phyloP scores from a whole-genome alignment of 1,139 yeast species.

The Lizanozyma gosingica region DNA sequence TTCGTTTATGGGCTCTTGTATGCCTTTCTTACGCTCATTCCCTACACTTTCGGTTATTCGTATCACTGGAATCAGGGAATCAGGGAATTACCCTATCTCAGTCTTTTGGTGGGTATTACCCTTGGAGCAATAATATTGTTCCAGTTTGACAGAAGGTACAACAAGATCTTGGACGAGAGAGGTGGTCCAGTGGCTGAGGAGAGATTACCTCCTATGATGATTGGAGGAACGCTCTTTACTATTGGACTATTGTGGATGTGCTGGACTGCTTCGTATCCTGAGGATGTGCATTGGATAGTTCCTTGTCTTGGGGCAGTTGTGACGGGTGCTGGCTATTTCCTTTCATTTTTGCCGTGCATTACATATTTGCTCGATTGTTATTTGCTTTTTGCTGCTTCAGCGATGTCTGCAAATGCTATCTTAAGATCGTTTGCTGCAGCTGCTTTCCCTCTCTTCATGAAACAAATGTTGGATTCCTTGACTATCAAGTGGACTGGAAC shows the following conservation, averaged over 20 bases:
- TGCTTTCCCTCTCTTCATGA: conserved; percentile 33
- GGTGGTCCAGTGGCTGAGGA: conserved; percentile 71
- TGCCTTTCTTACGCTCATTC: conserved; percentile 70
- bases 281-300: conserved; percentile 69
- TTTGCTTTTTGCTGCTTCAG: conserved; percentile 13
- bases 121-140: conserved; percentile 41
- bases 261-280: conserved; percentile 72
- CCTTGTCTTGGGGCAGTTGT: conserved; percentile 60
- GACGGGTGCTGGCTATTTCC: conserved; percentile 9
- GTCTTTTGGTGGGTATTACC: conserved; percentile 52
- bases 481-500: conserved; percentile 32
- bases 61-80: conserved; percentile 49
- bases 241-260: conserved; percentile 77
- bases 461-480: conserved; percentile 31
- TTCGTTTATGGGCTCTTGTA: conserved; percentile 80
- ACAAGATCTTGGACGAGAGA: conserved; percentile 17
- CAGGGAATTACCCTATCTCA: conserved; percentile 54
- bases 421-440: conserved; percentile 36
- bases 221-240: conserved; percentile 62
- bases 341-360: conserved; percentile 10
- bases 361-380: conserved; percentile 12
- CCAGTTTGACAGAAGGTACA: conserved; percentile 5
- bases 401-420: conserved; percentile 34
- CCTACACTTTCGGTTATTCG: conserved; percentile 56
- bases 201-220: conserved; percentile 66